Evolutionary conservation across 2,329 filamentous ascomycete species (phyloP).

Genomic region (Myriosclerotinia scirpicola): DNA sequence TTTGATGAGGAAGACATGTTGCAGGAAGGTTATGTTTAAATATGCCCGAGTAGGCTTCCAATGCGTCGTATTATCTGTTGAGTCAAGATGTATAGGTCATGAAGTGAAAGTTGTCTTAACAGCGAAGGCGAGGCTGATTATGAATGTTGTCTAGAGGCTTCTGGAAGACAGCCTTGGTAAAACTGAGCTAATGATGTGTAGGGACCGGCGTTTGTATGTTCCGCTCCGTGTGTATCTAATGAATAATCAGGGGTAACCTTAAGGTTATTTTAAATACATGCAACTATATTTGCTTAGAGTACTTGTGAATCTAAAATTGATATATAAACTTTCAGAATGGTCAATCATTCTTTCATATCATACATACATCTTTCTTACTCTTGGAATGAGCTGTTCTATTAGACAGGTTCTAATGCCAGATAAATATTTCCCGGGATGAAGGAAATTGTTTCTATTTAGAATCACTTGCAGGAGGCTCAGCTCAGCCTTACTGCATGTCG

Average conservation of each 20-base stretch:
- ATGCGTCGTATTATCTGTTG: slow-evolving; percentile 8
- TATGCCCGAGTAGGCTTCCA: not conserved
- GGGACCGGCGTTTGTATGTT: not conserved
- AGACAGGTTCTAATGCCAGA: not conserved
- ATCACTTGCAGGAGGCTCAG: not conserved
- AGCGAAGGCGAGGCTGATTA: slow-evolving; percentile 35
- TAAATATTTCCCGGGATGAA: not conserved
- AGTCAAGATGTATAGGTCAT: slow-evolving; percentile 26
- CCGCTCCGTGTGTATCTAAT: not conserved
- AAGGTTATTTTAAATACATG: too few species aligned
- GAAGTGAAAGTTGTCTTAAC: slow-evolving; percentile 27
- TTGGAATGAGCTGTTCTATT: not conserved
- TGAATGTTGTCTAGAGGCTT: slow-evolving; percentile 29
- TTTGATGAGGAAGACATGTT: slow-evolving; percentile 55
- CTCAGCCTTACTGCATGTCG: not conserved
- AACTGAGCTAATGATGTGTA: not conserved
- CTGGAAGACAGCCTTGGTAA: slow-evolving; percentile 28
- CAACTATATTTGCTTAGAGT: too few species aligned
- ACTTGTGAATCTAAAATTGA: not conserved
- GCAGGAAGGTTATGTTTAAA: slow-evolving; percentile 28
- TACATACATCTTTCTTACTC: too few species aligned
- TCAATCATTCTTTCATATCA: not conserved
- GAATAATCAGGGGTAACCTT: too few species aligned
- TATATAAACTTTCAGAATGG: not conserved
- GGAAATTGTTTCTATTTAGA: too few species aligned